phyloP scores from a whole-genome alignment of 306 rosid species.

The Neltuma alba region DNA sequence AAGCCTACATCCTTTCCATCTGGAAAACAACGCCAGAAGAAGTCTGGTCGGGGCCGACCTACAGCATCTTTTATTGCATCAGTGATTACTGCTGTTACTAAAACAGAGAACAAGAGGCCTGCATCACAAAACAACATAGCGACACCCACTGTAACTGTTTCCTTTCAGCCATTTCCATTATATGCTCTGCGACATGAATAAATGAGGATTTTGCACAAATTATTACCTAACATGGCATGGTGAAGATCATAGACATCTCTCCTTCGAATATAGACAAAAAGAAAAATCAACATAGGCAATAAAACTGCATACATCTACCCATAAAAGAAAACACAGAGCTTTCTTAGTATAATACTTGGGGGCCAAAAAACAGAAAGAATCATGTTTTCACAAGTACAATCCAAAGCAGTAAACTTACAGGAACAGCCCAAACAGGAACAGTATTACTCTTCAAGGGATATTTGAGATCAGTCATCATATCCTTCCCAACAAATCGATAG shows the following conservation, averaged over 20 bases:
- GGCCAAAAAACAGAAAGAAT: not conserved
- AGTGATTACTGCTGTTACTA: constrained; percentile 74
- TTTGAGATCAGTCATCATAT: constrained; percentile 85
- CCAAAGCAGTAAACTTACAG: constrained; percentile 58
- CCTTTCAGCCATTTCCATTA: constrained; percentile 23
- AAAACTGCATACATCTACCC: constrained; percentile 68
- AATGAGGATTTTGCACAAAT: not conserved
- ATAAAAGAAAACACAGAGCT: constrained; percentile 27
- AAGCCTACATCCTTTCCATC: constrained; percentile 89
- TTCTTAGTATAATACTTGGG: constrained; percentile 22
- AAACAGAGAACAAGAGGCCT: constrained; percentile 75
- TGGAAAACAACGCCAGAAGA: constrained; percentile 97
- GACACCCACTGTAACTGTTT: constrained; percentile 21
- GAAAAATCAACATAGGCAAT: constrained; percentile 70
- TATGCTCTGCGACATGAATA: constrained; percentile 9
- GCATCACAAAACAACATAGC: constrained; percentile 41
- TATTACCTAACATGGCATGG: constrained; percentile 82
- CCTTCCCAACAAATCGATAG: constrained; percentile 89
- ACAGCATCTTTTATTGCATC: constrained; percentile 83
- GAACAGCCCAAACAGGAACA: constrained; percentile 84
- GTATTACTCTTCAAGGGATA: constrained; percentile 82
- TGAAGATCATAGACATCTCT: constrained; percentile 91
- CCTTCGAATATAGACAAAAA: constrained; percentile 69
- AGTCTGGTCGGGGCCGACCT: constrained; percentile 95
- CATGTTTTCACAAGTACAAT: constrained; percentile 4